Percentiles rank a stretch among this genome's conserved stretches.
Evolutionary conservation across 495 filamentous ascomycete genomes (phyloP).

Genomic region (Xylaria cubensis): DNA sequence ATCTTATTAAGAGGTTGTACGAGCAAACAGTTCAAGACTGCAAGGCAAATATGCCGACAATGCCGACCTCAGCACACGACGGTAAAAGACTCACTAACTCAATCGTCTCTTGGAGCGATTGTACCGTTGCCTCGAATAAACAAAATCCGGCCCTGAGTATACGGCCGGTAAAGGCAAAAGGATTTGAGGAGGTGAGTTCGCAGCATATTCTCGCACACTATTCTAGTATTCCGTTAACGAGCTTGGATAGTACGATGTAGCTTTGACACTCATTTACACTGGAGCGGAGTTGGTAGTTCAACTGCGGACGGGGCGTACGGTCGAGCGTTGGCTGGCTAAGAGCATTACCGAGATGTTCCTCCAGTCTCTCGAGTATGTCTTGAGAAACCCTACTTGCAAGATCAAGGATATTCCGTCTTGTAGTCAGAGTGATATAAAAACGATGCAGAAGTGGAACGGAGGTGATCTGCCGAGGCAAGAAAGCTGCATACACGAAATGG

Average conservation of each 20-base stretch:
- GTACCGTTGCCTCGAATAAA: neutral
- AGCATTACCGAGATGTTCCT: conserved; percentile 9
- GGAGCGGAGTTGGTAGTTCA: conserved; percentile 2
- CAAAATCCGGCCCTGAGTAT: neutral
- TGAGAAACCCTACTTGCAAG: neutral
- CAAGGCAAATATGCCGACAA: neutral
- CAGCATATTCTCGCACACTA: neutral
- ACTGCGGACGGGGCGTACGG: neutral
- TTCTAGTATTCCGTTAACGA: neutral
- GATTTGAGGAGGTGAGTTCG: conserved; percentile 10
- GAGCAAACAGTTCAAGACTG: neutral
- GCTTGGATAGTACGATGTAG: neutral
- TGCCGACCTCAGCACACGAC: neutral
- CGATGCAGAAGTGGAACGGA: conserved; percentile 13
- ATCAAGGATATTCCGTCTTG: conserved; percentile 12
- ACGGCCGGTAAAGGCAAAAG: conserved; percentile 2
- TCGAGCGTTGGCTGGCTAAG: conserved; percentile 6
- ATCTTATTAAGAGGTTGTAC: conserved; percentile 1
- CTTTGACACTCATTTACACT: conserved; percentile 1
- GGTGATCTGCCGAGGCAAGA: conserved; percentile 13
- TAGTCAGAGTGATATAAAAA: conserved; percentile 1
- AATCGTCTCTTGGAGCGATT: neutral
- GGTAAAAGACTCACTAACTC: conserved; percentile 4
- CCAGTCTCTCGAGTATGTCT: conserved; percentile 17
- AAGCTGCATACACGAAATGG: conserved; percentile 21